These are phyloP conservation scores for Phytophthora melonis DNA, from an alignment of 352 stramenopile genomes.

Conservation along the genomic window DNA sequence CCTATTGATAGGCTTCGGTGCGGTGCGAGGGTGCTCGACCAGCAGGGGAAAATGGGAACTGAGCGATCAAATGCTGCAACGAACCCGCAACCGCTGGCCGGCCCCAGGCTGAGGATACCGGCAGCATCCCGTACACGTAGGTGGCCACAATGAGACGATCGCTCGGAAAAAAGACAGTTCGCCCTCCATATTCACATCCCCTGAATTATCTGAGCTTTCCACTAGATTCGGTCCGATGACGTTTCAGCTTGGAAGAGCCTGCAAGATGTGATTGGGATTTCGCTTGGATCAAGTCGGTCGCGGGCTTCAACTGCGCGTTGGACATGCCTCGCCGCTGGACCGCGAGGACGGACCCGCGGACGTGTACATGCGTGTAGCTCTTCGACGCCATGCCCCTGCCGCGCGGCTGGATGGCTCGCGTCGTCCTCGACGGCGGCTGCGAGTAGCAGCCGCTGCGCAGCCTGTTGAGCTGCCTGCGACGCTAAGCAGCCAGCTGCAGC, in stretches of 20 bases:
- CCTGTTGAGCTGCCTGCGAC: conserved; percentile 2
- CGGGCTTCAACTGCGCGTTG: conserved; percentile 30
- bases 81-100: conserved; percentile 16
- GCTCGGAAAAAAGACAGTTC: conserved; percentile 15
- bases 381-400: too few relatives aligned
- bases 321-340: conserved; percentile 20
- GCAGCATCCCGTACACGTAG: conserved; percentile 21
- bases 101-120: conserved; percentile 1
- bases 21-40: conserved; percentile 11
- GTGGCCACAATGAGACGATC: conserved; percentile 29
- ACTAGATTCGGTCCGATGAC: background rate
- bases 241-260: background rate
- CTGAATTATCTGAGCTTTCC: background rate
- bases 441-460: conserved; percentile 4
- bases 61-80: conserved; percentile 22
- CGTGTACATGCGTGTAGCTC: too few relatives aligned
- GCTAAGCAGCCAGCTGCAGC: background rate
- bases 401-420: background rate
- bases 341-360: conserved; percentile 15
- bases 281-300: conserved; percentile 18
- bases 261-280: background rate
- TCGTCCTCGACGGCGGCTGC: conserved; percentile 10
- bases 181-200: background rate
- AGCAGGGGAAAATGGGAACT: conserved; percentile 34
- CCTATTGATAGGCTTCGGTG: conserved; percentile 26